Percentiles rank a stretch among this genome's conserved stretches.
phyloP scores from a whole-genome alignment of 805 yeast genomes.

The Yarrowia sp. region DNA sequence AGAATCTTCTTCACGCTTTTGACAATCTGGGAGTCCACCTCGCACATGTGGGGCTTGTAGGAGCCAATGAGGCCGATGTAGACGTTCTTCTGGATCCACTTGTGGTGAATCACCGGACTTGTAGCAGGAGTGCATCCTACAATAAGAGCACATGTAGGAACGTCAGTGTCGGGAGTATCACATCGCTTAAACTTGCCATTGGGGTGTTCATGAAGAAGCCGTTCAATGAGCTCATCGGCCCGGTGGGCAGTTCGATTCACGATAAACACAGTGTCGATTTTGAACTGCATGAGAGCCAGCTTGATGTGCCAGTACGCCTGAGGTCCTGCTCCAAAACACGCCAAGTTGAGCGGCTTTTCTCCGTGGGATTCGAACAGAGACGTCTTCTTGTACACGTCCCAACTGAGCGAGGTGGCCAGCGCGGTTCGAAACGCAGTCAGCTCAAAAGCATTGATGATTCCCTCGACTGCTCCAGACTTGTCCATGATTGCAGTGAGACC shows the following conservation, averaged over 20 bases:
- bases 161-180: conserved; percentile 4
- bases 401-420: conserved; percentile 30
- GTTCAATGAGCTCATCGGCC: conserved; percentile 10
- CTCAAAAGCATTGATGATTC: conserved; percentile 32
- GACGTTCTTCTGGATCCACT: conserved; percentile 28
- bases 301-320: conserved; percentile 39
- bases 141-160: conserved; percentile 12
- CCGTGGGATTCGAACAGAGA: not conserved
- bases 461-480: conserved; percentile 20
- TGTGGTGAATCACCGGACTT: conserved; percentile 10
- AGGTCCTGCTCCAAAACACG: conserved; percentile 27
- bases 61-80: conserved; percentile 28
- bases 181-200: conserved; percentile 2
- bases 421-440: conserved; percentile 38
- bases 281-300: conserved; percentile 34
- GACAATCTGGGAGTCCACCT: conserved; percentile 17
- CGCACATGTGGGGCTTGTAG: conserved; percentile 39
- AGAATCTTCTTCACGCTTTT: conserved; percentile 14
- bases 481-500: conserved; percentile 32
- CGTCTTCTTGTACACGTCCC: conserved; percentile 19
- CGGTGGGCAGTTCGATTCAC: conserved; percentile 31
- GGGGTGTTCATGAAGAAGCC: conserved; percentile 14
- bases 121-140: conserved; percentile 35
- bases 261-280: conserved; percentile 13
- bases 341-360: not conserved